Conservation (phyloP, 805 yeast genomes). For the Saccharomycopsis selenospora region DNA sequence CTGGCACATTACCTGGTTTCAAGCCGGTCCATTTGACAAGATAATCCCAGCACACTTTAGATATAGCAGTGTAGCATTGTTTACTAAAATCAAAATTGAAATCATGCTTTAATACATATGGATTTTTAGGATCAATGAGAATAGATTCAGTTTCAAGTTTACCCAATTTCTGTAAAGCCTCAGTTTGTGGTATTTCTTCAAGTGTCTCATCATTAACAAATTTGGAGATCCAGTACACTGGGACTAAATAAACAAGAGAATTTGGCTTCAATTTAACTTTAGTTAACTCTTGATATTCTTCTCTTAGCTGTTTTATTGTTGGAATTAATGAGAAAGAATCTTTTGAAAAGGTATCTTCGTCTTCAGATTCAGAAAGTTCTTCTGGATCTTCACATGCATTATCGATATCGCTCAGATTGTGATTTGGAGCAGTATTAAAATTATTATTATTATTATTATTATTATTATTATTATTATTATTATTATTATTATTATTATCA, state of each 20-base stretch:
- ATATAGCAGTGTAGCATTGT: conserved; percentile 7
- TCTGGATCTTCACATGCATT: neutral
- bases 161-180: conserved; percentile 6
- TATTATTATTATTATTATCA: neutral
- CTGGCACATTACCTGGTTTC: conserved; percentile 6
- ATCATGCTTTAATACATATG: conserved; percentile 10
- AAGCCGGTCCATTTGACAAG: conserved; percentile 12
- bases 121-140: conserved; percentile 6
- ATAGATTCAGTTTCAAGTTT: conserved; percentile 9
- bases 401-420: neutral
- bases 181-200: neutral
- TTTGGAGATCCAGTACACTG: conserved; percentile 1
- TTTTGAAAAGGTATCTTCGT: neutral
- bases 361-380: conserved; percentile 1
- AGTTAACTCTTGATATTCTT: neutral
- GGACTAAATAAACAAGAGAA: conserved; percentile 8
- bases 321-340: neutral
- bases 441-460: neutral
- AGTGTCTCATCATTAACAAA: conserved; percentile 6
- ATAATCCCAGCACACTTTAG: conserved; percentile 2
- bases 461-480: neutral
- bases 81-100: conserved; percentile 2
- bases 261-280: neutral
- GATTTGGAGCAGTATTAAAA: neutral
- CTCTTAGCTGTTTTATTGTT: neutral